Evolutionary conservation across 257 asterid genomes (phyloP), one percentile per base, ranked within the genome.

Genomic region (Capsicum rhomboideum): DNA sequence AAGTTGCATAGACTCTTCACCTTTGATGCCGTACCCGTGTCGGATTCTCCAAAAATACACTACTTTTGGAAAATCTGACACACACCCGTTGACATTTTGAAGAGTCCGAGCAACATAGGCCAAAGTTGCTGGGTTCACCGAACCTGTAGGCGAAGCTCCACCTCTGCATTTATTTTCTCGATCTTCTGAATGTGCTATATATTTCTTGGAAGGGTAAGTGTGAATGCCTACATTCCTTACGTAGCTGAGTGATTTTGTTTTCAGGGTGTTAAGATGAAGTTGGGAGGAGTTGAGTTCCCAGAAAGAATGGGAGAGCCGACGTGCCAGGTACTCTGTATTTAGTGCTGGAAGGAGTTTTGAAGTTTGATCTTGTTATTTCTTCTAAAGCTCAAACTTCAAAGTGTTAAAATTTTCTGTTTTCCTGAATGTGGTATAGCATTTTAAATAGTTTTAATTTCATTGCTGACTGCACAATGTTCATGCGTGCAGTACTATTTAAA

Each of bases 241-340:
- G 13, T 10, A 18, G 17, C 46, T 50, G 63, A 8, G 82, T 77
- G 46, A 50, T 8, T n/a, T 23, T 75, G 72, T 67, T 52, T 58
- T 58, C 83, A 84, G 87, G 87, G 42, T 78, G 91, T 84, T 55
- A 86, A 86, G 59, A 82, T 87, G 78, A 92, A 89, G 87, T 85
- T 90, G 87, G 93, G 86, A 86, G 87, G 84, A 44, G 90, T 86
- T 77, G 96, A 91, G 82, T 92, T 90, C 86, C 98, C 98, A 0
- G 98, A 95, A 91, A 89, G 98, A 86, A 86, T 88, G 59, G 97
- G 97, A 89, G 96, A 93, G 86, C 97, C 93, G 74, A 85, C 90
- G 10, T 95, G 98, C 83, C 98, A 93, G 97, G 98, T 95, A 88
- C 79, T 71, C 79, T 61, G 67, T 46, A 82, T 72, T 63, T 11